phyloP scores from a whole-genome alignment of 805 yeast genomes.

The Starmerella scarabaei region DNA sequence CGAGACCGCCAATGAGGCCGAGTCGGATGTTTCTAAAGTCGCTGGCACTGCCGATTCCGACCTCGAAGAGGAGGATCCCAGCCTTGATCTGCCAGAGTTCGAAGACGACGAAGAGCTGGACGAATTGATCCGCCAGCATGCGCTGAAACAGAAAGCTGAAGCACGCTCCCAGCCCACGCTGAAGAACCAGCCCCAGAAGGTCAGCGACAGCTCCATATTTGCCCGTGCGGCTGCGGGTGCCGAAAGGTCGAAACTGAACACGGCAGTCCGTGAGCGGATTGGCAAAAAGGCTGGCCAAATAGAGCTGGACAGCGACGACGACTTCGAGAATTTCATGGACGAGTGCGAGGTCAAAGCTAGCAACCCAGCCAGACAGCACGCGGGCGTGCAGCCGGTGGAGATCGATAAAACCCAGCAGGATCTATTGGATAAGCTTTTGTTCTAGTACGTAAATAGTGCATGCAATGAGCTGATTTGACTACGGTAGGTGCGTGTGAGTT shows the following conservation, averaged over 20 bases:
- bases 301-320: slow-evolving; percentile 18
- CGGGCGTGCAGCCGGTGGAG: background rate
- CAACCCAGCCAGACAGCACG: too few species aligned
- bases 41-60: background rate
- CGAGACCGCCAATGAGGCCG: too few species aligned
- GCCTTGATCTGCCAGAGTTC: background rate
- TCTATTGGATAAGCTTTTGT: slow-evolving; percentile 12
- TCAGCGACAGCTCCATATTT: slow-evolving; percentile 7
- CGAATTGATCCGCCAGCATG: slow-evolving; percentile 1
- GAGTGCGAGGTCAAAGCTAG: too few species aligned
- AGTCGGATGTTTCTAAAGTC: background rate
- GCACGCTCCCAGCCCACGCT: background rate
- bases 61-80: background rate
- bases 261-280: slow-evolving; percentile 7
- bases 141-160: background rate
- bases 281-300: slow-evolving; percentile 9
- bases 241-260: slow-evolving; percentile 15
- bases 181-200: background rate
- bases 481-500: too few species aligned
- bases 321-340: slow-evolving; percentile 22
- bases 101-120: slow-evolving; percentile 5
- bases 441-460: too few species aligned
- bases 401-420: slow-evolving; percentile 10
- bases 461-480: too few species aligned
- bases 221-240: slow-evolving; percentile 12